These are phyloP conservation scores for Spirogloea muscicola DNA, from an alignment of 139 green algal species.

Conservation along the genomic window DNA sequence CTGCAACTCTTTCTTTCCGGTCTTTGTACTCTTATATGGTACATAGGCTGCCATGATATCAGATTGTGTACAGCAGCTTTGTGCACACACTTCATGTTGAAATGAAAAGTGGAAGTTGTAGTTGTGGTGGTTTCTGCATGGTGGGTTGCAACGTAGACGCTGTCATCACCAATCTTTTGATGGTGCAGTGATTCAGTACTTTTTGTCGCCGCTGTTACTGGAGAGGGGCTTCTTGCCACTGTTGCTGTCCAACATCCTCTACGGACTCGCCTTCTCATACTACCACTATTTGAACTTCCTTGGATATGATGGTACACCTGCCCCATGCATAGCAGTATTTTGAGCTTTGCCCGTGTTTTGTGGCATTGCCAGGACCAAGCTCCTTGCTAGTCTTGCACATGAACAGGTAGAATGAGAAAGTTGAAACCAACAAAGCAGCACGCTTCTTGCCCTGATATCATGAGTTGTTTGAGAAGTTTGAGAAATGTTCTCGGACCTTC, in stretches of 20 bases:
- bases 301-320: slow-evolving; percentile 69
- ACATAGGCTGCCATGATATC: no score
- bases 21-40: slow-evolving; percentile 81
- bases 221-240: slow-evolving; percentile 62
- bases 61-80: no score
- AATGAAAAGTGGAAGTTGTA: no score
- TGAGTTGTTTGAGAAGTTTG: no score
- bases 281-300: slow-evolving; percentile 97
- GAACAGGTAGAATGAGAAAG: background rate
- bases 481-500: no score
- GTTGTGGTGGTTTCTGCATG: no score
- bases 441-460: background rate
- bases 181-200: slow-evolving; percentile 51
- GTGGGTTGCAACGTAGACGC: no score
- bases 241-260: slow-evolving; percentile 69
- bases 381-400: background rate
- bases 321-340: background rate
- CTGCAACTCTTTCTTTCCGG: slow-evolving; percentile 94
- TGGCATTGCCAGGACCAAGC: background rate
- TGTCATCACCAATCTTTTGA: no score
- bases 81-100: no score
- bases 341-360: background rate
- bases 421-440: background rate
- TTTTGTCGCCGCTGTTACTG: slow-evolving; percentile 63
- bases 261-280: slow-evolving; percentile 62